Evolutionary conservation across 1,284 basidiomycete genomes (phyloP), one percentile per base, ranked within the genome.

Genomic region (Leccinum griseonigrum): DNA sequence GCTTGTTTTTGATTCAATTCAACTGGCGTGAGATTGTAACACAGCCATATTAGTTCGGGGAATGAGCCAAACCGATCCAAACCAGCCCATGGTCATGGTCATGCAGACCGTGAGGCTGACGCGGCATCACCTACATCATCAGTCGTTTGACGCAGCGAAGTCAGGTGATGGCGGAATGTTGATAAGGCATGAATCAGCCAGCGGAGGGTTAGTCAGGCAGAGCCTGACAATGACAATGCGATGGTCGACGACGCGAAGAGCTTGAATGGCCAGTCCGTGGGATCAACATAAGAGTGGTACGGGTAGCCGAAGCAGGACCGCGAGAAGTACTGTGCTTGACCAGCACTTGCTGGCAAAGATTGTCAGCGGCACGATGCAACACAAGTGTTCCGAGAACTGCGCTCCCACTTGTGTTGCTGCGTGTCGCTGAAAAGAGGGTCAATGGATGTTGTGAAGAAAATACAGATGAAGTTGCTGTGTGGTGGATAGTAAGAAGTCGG

Each of bases 321-420:
- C 56, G 18, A 34, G 29, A 16, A 4, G 3, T 4, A 28, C 34
- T 60, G 26, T 8, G 32, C 46, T 43, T 38, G 51, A 36, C 26
- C 54, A 22, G 13, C 18, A 54, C 22, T 31, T 18, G 51, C 3
- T 10, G 53, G 2, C 29, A 29, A 10, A 11, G n/a, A 11, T 4
- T 36, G 50, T 34, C 11, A 22, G 50, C 14, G 61, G 57, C 63
- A 71, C 67, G 60, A 61, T 14, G 53, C 55, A 71, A 56, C 40
- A 75, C 76, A 74, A 76, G 78, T 73, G 77, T 81, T 75, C 64
- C 74, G 78, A 83, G 81, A 67, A 81, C 79, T 74, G 70, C 80
- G 78, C 81, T 83, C 81, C 76, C 77, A 72, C 76, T 76, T 74
- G 75, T 71, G 64, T 56, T 66, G 58, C 60, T 16, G 60, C 53